Percentiles rank a stretch among this genome's conserved stretches.
Evolutionary conservation across 1,284 basidiomycete genomes (phyloP).

Genomic region (Papiliotrema nemorosa): DNA sequence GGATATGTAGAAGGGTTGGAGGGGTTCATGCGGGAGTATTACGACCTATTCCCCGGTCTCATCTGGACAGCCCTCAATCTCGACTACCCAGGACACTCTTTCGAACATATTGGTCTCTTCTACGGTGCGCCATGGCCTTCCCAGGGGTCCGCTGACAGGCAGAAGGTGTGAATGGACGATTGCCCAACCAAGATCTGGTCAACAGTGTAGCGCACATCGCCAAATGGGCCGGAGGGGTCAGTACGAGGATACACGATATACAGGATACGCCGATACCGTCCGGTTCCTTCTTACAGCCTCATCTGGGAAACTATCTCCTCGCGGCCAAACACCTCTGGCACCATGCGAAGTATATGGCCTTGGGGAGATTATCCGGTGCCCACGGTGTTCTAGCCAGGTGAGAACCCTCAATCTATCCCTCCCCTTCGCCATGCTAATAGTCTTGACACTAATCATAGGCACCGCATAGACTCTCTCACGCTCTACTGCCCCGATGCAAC

Average conservation of each 20-base stretch:
- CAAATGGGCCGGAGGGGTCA: slow-evolving; percentile 65
- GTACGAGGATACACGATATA: slow-evolving; percentile 73
- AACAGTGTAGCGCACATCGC: slow-evolving; percentile 77
- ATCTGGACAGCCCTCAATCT: slow-evolving; percentile 94
- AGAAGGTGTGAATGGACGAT: slow-evolving; percentile 92
- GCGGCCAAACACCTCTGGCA: slow-evolving; percentile 33
- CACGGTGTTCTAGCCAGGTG: slow-evolving; percentile 51
- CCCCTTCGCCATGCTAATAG: neutral
- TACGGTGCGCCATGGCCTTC: slow-evolving; percentile 60
- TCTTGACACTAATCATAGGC: slow-evolving; percentile 53
- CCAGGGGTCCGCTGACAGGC: slow-evolving; percentile 6
- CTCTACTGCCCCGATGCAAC: slow-evolving; percentile 79
- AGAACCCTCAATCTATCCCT: slow-evolving; percentile 7
- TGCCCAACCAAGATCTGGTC: slow-evolving; percentile 93
- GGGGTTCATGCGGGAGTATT: slow-evolving; percentile 82
- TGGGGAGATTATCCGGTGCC: slow-evolving; percentile 47
- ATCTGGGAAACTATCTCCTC: slow-evolving; percentile 18
- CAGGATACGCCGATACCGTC: slow-evolving; percentile 50
- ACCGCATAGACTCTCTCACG: slow-evolving; percentile 91
- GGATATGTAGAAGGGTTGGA: slow-evolving; percentile 87
- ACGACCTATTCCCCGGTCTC: slow-evolving; percentile 69
- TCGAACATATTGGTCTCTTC: slow-evolving; percentile 86
- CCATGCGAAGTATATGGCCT: slow-evolving; percentile 40
- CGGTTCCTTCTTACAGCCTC: neutral
- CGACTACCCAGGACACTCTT: slow-evolving; percentile 95